Evolutionary conservation across 768 basidiomycete species (phyloP), one percentile per base, ranked within the genome.

Genomic region (Lentinula lateritia): DNA sequence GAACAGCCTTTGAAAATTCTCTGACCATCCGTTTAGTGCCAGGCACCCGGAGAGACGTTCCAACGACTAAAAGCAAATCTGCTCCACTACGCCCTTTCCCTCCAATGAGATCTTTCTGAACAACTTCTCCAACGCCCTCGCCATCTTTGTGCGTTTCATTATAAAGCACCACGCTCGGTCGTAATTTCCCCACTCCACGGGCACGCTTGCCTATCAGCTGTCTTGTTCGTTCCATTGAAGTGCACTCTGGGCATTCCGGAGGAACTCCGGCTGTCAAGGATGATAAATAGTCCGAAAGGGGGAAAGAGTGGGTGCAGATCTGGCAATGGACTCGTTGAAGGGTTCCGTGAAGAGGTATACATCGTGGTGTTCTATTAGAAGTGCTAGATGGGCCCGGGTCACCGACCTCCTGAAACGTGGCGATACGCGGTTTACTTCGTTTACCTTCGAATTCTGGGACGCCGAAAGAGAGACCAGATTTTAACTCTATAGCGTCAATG

Each of bases 11-110:
- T 28, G 88, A 83, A 72, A 90, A 92, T 72, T 95, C 93, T 61
- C 91, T 84, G 23, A 95, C 92, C 75, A 96, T 92, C 65, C 90
- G 80, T 73, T 94, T 95, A 50, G 94, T 95, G 18, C 95, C 95
- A 8, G 92, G 93, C 15, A 97, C 90, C 64, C 87, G 82, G 62
- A 97, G 74, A 72, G 90, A 93, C 60, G 94, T 96, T 48, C 95
- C 95, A 16, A 92, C 94, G 13, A 97, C 94, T 57, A 97, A 74
- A 41, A 97, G 75, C 50, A 94, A 72, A 74, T 97, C 95, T 7
- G 93, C 91, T 4, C 88, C 85, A 50, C 82, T 83, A 62, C 86
- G 78, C 2, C 86, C 86, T 66, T 86, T 89, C 13, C 82, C 78
- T 7, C 91, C 90, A 58, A 92, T 78, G 59, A 96, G 74, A 70